Evolutionary conservation across 192 early-diverging fungal species (phyloP), one percentile per base, ranked within the genome.

Genomic region (Entomortierella beljakovae): DNA sequence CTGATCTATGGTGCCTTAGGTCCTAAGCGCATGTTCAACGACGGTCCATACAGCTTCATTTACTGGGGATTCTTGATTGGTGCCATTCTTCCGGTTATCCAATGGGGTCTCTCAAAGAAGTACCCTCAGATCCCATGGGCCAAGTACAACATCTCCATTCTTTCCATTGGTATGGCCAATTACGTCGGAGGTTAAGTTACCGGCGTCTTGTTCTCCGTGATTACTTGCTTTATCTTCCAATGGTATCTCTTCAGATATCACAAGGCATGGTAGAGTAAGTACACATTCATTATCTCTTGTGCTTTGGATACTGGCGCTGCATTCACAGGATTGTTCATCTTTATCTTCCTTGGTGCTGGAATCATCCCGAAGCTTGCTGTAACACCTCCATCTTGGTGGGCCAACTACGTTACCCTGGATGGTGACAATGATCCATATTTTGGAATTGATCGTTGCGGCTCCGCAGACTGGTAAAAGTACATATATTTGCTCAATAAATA

Each of bases 1-100:
- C 80, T 86, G 20, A 89, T 94, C 67, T 93, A 90, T 89, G 92
- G 93, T n/a, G 84, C 88, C 6, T 87, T 94, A 48, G 90, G 90
- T 34, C 90, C 93, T 9, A 51, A 54, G 25, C 80, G 85, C 7
- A 88, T 92, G 84, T 93, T 92, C 46, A 69, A 49, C 11, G 54
- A 81, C 11, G 75, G 73, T 18, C 60, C 55, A 5, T 88, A 88
- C 35, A 82, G 69, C 18, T 82, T 81, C 60, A 34, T 51, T 49
- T 68, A 51, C 34, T 68, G 33, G 43, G 66, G 66, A 28, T 82
- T 88, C 72, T 50, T 88, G 9, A 72, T 85, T 28, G 89, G 89
- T 29, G 61, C 81, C 26, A 18, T 89, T 38, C 57, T 89, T 3
- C 88, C 89, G 1, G 65, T 88, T 35, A 87, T 88, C 9, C 80